These are phyloP conservation scores for Cytidiella melzeri DNA, from an alignment of 768 basidiomycete genomes.

Conservation along the genomic window DNA sequence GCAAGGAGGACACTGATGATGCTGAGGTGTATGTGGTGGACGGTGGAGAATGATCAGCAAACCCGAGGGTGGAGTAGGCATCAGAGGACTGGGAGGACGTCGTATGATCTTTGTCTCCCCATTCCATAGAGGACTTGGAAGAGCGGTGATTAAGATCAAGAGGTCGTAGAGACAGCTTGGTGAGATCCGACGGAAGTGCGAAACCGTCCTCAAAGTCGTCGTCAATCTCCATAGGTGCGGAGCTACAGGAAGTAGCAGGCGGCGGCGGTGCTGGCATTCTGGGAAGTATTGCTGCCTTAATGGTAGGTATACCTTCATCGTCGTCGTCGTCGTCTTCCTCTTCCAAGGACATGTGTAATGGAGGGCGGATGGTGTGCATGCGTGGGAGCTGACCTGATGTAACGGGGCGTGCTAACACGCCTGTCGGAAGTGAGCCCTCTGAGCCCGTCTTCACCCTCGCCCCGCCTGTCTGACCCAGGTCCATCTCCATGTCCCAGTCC, in stretches of 20 bases:
- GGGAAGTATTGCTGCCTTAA: constrained; percentile 58
- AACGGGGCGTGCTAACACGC: constrained; percentile 17
- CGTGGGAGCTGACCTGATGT: constrained; percentile 19
- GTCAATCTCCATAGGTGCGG: constrained; percentile 28
- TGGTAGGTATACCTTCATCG: constrained; percentile 79
- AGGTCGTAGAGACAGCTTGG: constrained; percentile 76
- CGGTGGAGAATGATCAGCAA: constrained; percentile 32
- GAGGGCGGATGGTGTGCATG: constrained; percentile 62
- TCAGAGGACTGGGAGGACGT: constrained; percentile 82
- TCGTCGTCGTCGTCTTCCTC: constrained; percentile 71
- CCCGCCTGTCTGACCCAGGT: constrained; percentile 51
- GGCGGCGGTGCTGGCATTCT: constrained; percentile 23
- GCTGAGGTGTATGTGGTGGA: constrained; percentile 67
- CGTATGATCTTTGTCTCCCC: constrained; percentile 80
- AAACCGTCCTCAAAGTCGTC: constrained; percentile 86
- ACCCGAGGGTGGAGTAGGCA: constrained; percentile 73
- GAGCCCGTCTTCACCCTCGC: constrained; percentile 32
- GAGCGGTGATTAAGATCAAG: constrained; percentile 68
- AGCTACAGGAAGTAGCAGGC: constrained; percentile 31
- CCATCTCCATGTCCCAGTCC: constrained; percentile 81
- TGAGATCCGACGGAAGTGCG: constrained; percentile 73
- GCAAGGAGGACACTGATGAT: constrained; percentile 34
- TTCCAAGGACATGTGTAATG: constrained; percentile 40
- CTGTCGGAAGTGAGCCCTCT: constrained; percentile 25
- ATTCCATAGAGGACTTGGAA: constrained; percentile 81